Percentiles rank a stretch among this genome's conserved stretches.
These are phyloP conservation scores for Aquilaria agallochum DNA, from an alignment of 441 rosid genomes.

Conservation along the genomic window DNA sequence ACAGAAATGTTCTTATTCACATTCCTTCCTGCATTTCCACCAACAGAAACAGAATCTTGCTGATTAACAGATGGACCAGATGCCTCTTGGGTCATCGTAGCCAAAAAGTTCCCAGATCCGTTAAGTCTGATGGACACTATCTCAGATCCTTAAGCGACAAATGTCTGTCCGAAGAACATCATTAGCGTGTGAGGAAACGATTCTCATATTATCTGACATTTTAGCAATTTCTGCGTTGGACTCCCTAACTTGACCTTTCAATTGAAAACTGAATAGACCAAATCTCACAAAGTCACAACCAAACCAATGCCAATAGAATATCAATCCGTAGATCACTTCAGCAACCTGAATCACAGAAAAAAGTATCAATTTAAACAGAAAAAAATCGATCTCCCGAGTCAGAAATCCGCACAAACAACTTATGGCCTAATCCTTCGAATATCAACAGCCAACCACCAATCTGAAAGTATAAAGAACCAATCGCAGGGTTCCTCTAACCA, in stretches of 20 bases:
- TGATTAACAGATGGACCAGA: conserved; percentile 29
- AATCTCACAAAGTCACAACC: conserved; percentile 11
- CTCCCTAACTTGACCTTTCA: conserved; percentile 7
- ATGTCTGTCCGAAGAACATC: conserved; percentile 13
- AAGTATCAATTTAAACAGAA: conserved; percentile 2
- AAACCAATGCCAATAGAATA: not conserved
- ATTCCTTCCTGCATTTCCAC: conserved; percentile 20
- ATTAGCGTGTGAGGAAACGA: not conserved
- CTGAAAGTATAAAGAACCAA: conserved; percentile 9
- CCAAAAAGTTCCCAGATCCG: conserved; percentile 15
- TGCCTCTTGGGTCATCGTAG: conserved; percentile 28
- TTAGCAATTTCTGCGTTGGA: conserved; percentile 11
- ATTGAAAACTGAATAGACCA: conserved; percentile 14
- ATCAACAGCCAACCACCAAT: conserved; percentile 4
- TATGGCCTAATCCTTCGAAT: conserved; percentile 6
- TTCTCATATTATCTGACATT: conserved; percentile 12
- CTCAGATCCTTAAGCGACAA: conserved; percentile 18
- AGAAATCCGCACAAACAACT: conserved; percentile 12
- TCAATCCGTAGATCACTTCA: too few species aligned
- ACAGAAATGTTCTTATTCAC: conserved; percentile 45
- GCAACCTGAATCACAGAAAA: too few species aligned
- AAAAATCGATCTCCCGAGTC: not conserved
- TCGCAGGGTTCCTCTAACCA: not conserved
- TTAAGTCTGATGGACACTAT: conserved; percentile 16
- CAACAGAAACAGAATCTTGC: conserved; percentile 26